Percentiles rank a stretch among this genome's conserved stretches.
Conservation (phyloP, 345 rosid genomes). For the Lepidium africanum region DNA sequence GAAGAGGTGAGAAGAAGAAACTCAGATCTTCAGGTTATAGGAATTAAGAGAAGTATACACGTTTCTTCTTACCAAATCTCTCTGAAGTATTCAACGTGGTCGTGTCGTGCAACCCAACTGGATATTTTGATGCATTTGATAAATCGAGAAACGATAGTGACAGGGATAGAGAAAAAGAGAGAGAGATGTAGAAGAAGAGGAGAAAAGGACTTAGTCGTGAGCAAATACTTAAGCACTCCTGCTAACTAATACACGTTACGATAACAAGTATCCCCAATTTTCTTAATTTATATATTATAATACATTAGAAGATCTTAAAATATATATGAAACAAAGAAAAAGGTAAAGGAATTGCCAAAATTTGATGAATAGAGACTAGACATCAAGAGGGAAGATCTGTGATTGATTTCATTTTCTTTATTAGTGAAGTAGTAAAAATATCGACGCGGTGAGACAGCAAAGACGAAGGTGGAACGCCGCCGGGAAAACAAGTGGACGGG, state of each 20-base stretch:
- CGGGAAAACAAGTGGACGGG: slow-evolving; percentile 13
- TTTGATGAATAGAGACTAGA: background rate
- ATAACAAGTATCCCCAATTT: background rate
- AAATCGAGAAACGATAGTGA: slow-evolving; percentile 14
- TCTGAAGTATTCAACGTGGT: slow-evolving; percentile 28
- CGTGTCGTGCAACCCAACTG: slow-evolving; percentile 25
- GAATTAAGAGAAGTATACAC: background rate
- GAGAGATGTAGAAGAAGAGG: background rate
- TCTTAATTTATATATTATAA: background rate
- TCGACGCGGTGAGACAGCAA: slow-evolving; percentile 7
- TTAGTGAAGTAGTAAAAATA: background rate
- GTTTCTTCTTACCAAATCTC: slow-evolving; percentile 18
- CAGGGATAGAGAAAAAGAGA: slow-evolving; percentile 3
- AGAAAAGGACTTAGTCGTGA: slow-evolving; percentile 40
- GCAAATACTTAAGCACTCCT: slow-evolving; percentile 36
- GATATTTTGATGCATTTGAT: slow-evolving; percentile 17
- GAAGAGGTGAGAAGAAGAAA: slow-evolving; percentile 16
- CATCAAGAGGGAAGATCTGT: background rate
- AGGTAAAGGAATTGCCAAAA: background rate
- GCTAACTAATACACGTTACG: slow-evolving; percentile 28
- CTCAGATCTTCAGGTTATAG: slow-evolving; percentile 19
- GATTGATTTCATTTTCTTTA: background rate
- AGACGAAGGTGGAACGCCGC: slow-evolving; percentile 1
- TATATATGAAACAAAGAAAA: background rate
- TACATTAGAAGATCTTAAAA: slow-evolving; percentile 3